Conservation (phyloP, 345 rosid species). For the Eucalyptus decipiens region DNA sequence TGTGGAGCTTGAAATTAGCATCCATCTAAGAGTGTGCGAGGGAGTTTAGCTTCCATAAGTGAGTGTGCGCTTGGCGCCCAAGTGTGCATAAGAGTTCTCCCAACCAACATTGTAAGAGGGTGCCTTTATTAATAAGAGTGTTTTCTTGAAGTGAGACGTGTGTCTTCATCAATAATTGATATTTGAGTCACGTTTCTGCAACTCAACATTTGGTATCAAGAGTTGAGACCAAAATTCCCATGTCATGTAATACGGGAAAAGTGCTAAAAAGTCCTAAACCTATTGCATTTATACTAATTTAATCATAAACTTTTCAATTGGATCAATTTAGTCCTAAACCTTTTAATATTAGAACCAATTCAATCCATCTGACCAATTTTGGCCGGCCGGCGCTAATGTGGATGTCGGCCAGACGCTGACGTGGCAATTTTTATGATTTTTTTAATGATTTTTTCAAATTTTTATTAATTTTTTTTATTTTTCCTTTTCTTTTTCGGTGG, state of each 20-base stretch:
- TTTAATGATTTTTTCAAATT: too few species aligned
- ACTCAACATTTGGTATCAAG: neutral
- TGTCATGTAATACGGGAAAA: neutral
- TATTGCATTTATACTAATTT: fast-evolving
- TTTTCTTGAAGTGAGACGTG: neutral
- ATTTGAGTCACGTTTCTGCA: neutral
- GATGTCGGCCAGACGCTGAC: fast-evolving
- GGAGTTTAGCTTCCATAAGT: neutral
- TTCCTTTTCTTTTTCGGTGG: too few species aligned
- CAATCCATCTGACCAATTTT: fast-evolving
- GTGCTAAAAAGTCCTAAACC: too few species aligned
- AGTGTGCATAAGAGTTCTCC: neutral
- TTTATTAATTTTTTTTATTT: too few species aligned
- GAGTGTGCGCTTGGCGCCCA: neutral
- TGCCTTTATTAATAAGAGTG: neutral
- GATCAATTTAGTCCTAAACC: fast-evolving
- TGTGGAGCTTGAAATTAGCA: neutral
- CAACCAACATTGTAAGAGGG: neutral
- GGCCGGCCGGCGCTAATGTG: fast-evolving
- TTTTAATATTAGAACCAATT: too few species aligned
- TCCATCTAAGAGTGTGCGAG: neutral
- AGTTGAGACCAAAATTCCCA: neutral
- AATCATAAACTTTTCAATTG: fast-evolving
- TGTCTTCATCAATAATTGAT: neutral
- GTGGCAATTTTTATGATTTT: too few species aligned